Evolutionary conservation across 1,139 yeast species (phyloP), one percentile per base, ranked within the genome.

Genomic region (Debaryomyces psychrophilus): DNA sequence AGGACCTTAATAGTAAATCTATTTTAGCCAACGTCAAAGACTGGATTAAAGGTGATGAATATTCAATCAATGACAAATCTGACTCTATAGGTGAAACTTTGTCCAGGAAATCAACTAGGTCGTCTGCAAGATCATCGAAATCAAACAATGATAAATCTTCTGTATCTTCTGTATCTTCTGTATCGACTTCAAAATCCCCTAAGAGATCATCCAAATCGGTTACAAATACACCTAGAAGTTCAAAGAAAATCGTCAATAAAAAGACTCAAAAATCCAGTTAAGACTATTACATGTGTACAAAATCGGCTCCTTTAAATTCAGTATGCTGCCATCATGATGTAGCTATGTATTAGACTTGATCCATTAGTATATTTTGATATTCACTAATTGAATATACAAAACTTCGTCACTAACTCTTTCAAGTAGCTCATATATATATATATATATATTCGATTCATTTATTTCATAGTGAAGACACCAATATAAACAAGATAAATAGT

Each of bases 11-110:
- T 54, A 56, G 62, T 40, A 57, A 70, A 64, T 76, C 84, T 3
- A 69, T 85, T 33, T 74, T 85, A 47, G 82, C 81, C 29, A 81
- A 79, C 55, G 82, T 86, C 50, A 83, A 81, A 61, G 89, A 78
- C 39, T 85, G 92, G 90, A 85, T 85, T 58, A 64, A 60, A 44
- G 57, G 70, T 8, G 77, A 77, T 43, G 64, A 59, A 11, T 42
- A 45, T n/a, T 48, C 51, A 6, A 36, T 47, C 12, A 49, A 47
- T 31, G 47, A 45, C 11, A 50, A 47, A 18, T 17, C 31, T 25
- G 43, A 38, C n/a, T 37, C 44, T 5, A 41, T 37, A 15, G 43
- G 12, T 15, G 41, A 29, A 11, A 6, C 41, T 12, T 18, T 40
- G 11, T 20, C 44, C 6, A 37, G 43, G 40, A 26, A 27, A 20